phyloP scores from a whole-genome alignment of 2,329 filamentous ascomycete species.

The Blastomyces emzantsi region DNA sequence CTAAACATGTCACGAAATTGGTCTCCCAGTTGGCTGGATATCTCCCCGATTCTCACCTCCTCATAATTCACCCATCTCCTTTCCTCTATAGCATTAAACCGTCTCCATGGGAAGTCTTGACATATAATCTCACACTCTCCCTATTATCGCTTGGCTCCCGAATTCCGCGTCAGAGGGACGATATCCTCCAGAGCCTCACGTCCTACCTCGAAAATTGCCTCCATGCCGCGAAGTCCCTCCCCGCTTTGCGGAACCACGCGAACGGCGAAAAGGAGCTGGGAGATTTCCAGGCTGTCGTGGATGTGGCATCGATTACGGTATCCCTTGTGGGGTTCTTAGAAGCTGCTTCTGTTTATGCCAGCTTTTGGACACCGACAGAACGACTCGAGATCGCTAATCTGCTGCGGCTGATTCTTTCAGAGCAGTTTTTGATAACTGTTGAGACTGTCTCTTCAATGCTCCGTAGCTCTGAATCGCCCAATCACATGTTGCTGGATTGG shows the following conservation, averaged over 20 bases:
- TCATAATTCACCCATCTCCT: slow-evolving; percentile 69
- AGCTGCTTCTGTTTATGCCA: slow-evolving; percentile 65
- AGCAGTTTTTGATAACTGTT: slow-evolving; percentile 73
- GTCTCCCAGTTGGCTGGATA: slow-evolving; percentile 74
- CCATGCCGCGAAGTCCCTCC: slow-evolving; percentile 48
- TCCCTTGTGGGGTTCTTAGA: slow-evolving; percentile 87
- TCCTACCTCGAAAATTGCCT: slow-evolving; percentile 65
- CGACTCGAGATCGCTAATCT: slow-evolving; percentile 63
- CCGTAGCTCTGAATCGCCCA: slow-evolving; percentile 62
- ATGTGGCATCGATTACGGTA: slow-evolving; percentile 66
- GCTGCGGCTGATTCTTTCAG: slow-evolving; percentile 65
- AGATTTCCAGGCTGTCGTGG: slow-evolving; percentile 50
- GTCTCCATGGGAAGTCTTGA: slow-evolving; percentile 78
- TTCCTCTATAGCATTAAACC: slow-evolving; percentile 75
- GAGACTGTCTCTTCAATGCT: slow-evolving; percentile 88
- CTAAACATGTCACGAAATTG: slow-evolving; percentile 66
- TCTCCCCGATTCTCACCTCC: slow-evolving; percentile 72
- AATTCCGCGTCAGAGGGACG: slow-evolving; percentile 58
- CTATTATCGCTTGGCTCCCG: slow-evolving; percentile 71
- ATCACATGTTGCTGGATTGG: slow-evolving; percentile 69
- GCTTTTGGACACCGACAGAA: slow-evolving; percentile 72
- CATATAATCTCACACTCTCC: slow-evolving; percentile 68
- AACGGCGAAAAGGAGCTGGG: slow-evolving; percentile 38
- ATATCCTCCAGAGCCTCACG: slow-evolving; percentile 57
- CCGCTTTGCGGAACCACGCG: slow-evolving; percentile 49